A percentile compares a stretch with the other conserved stretches of the same genome.
phyloP scores from a whole-genome alignment of 164 flowering plant species.

The Nymphaea colorata region DNA sequence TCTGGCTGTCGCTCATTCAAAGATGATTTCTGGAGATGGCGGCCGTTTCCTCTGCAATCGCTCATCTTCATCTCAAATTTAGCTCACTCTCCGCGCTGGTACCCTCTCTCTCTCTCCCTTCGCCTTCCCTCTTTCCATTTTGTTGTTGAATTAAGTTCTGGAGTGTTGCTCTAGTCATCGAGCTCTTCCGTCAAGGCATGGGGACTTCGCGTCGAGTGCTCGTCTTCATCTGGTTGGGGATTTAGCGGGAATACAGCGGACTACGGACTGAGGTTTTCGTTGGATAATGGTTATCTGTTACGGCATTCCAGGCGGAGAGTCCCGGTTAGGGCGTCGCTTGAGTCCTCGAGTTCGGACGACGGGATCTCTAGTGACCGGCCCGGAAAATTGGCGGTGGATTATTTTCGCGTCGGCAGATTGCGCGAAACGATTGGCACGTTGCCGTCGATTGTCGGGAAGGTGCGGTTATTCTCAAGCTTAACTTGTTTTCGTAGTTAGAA shows the following conservation, averaged over 20 bases:
- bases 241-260: not conserved
- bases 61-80: slow-evolving; percentile 18
- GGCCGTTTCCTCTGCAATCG: slow-evolving; percentile 14
- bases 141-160: not conserved
- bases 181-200: not conserved
- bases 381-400: slow-evolving; percentile 6
- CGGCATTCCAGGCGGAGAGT: not conserved
- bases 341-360: slow-evolving; percentile 1
- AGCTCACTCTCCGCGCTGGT: slow-evolving; percentile 1
- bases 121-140: not conserved
- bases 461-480: slow-evolving; percentile 6
- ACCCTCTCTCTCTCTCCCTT: not conserved
- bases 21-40: slow-evolving; percentile 21
- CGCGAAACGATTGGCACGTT: slow-evolving; percentile 18
- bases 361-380: slow-evolving; percentile 7
- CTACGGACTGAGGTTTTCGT: not conserved
- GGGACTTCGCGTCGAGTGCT: not conserved
- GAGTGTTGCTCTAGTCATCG: not conserved
- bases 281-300: not conserved
- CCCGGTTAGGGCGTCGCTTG: not conserved
- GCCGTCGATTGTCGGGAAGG: slow-evolving; percentile 33
- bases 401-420: slow-evolving; percentile 16
- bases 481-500: no score
- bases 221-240: not conserved
- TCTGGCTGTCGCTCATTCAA: not conserved